A percentile compares a stretch with the other conserved stretches of the same genome.
Conservation (phyloP, 2,329 filamentous ascomycete species). For the Magnaporthiopsis rhizophila region DNA sequence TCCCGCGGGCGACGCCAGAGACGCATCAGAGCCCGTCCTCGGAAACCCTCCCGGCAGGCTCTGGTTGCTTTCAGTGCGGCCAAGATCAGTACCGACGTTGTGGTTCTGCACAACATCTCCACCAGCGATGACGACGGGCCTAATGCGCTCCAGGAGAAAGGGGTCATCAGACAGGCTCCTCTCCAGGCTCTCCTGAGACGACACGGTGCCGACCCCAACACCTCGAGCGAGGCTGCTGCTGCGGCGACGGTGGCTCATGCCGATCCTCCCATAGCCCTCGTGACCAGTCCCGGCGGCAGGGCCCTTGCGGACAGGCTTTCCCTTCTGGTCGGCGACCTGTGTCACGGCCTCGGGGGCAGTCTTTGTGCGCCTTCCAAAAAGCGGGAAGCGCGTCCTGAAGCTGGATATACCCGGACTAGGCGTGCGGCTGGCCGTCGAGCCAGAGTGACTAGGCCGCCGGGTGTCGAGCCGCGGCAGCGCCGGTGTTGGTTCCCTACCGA, state of each 20-base stretch:
- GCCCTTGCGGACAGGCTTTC: conserved; percentile 59
- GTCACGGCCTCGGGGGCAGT: conserved; percentile 40
- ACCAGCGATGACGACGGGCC: conserved; percentile 58
- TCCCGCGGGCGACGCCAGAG: conserved; percentile 29
- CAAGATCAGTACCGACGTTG: conserved; percentile 43
- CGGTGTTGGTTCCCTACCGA: conserved; percentile 27
- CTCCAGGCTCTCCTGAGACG: conserved; percentile 43
- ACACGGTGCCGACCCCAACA: conserved; percentile 29
- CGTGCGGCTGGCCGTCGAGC: conserved; percentile 27
- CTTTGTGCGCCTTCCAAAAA: conserved; percentile 70
- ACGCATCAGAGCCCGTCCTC: conserved; percentile 32
- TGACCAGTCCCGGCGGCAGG: conserved; percentile 90
- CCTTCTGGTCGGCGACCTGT: conserved; percentile 40
- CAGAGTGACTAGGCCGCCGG: conserved; percentile 5
- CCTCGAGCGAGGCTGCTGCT: conserved; percentile 49
- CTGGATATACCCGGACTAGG: conserved; percentile 50
- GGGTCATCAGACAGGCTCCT: conserved; percentile 40
- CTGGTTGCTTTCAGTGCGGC: conserved; percentile 41
- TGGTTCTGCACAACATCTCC: conserved; percentile 54
- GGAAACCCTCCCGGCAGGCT: conserved; percentile 30
- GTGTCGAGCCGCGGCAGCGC: conserved; percentile 14
- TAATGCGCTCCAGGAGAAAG: conserved; percentile 54
- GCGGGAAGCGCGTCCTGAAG: conserved; percentile 60
- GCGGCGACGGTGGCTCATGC: conserved; percentile 45
- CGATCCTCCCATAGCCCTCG: conserved; percentile 70